Evolutionary conservation across 2,329 filamentous ascomycete species (phyloP).

Genomic region (Fusarium neocosmosporiellum): DNA sequence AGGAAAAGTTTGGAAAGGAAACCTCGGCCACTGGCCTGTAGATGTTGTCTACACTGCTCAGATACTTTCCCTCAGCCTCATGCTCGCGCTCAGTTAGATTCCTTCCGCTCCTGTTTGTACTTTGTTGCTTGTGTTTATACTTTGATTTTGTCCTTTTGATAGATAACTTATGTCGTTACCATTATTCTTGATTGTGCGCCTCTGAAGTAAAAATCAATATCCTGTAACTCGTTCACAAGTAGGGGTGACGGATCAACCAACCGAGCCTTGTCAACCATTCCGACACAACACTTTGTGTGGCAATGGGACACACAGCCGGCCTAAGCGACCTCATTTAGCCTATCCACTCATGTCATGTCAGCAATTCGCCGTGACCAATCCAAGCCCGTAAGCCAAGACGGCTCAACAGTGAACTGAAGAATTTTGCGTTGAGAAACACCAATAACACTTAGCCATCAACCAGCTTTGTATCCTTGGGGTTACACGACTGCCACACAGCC

Average conservation of each 20-base stretch:
- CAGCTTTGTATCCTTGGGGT: not conserved
- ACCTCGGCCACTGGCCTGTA: not conserved
- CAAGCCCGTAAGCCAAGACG: not conserved
- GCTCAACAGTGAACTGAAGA: not conserved
- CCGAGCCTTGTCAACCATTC: not conserved
- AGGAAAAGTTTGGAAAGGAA: slow-evolving; percentile 11
- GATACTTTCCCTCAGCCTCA: not conserved
- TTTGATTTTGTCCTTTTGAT: not conserved
- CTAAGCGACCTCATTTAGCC: not conserved
- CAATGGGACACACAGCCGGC: not conserved
- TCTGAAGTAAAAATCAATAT: not conserved
- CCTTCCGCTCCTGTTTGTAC: not conserved
- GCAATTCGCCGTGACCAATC: not conserved
- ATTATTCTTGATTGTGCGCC: not conserved
- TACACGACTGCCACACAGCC: not conserved
- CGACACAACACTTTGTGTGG: not conserved
- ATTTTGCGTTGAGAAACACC: not conserved
- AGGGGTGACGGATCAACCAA: not conserved
- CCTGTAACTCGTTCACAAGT: not conserved
- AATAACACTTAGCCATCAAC: not conserved
- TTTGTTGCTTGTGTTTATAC: not conserved
- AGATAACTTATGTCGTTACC: not conserved
- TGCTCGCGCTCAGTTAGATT: not conserved
- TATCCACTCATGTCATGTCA: not conserved
- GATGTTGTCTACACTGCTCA: not conserved